Evolutionary conservation across 2,329 filamentous ascomycete genomes (phyloP), one percentile per base, ranked within the genome.

Genomic region (Laburnicola sp.): DNA sequence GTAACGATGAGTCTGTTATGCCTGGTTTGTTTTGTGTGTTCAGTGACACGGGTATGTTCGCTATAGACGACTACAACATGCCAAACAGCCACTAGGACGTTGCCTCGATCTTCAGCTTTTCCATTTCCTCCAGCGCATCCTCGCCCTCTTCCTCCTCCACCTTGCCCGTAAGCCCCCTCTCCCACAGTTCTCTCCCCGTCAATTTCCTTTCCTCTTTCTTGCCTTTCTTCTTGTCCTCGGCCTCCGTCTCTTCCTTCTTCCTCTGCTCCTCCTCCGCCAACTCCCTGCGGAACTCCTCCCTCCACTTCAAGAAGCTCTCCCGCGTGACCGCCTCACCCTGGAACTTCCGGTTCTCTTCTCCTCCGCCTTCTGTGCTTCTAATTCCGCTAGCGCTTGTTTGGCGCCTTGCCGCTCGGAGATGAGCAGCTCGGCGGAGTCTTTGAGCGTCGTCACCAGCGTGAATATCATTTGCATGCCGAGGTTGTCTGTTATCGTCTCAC

Each of bases 401-500:
- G 80, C 87, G 51, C 84, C 83, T 65, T 86, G 84, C 39, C 94
- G 86, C 56, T 91, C 85, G 11, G 81, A 75, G 60, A 97, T 85
- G 51, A 99, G 82, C 62, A 86, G 81, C 77, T 99, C 94, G n/a
- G 92, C 93, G 45, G 83, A 81, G 52, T 99, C 94, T 71, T 97
- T 97, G 53, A 99, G 77, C 0, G 88, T 85, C 10, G 88, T 90
- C 47, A 95, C 88, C 23, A 99, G 78, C 0, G 93, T 91, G 75
- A 97, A 99, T 1, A 99, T 78, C 94, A 99, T 99, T 48, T 91
- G 89, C 87, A 97, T 97, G 56, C 94, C 94, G 53, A 97, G 76
- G 62, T 92, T 97, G 73, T 99, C 94, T 70, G 94, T 86, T 31
- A 97, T 88, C 0, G 87, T 89, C 11, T 87, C 85, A 34, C 84